Base-by-base conservation (phyloP, 768 basidiomycete species). In the Crassisporium funariophilum region DNA sequence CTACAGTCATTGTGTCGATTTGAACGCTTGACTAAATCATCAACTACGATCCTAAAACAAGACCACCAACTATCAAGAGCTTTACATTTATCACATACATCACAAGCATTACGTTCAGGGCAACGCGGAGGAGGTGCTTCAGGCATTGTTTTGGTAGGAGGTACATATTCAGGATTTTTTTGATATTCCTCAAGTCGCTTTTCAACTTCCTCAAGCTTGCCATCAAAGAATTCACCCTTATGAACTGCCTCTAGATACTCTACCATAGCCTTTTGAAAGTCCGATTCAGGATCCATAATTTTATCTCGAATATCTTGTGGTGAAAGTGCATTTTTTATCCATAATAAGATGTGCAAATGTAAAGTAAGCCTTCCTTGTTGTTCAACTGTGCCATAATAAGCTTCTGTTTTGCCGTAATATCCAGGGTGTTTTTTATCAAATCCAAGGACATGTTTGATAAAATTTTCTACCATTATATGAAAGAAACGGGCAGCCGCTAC, bases 401-500 rank as follows among this genome's bases (percentile, higher is more conserved):
- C 61, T 1, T 45, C 5, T 4, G 60, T 58, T 0, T 52, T 15
- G n/a, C 69, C 66, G 53, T 54, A 71, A 3, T 65, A 13, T 1
- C 65, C 64, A 0, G 23, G 4, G 36, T 56, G 43, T 4, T 52
- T 27, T 20, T 25, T 15, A 10, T 34, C 42, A n/a, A 58, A 40
- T 3, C 63, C 50, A 27, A 61, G 29, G 16, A 65, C 48, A 49
- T 66, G 52, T 8, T 54, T 53, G 2, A 70, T 54, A 34, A 67
- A 63, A 1, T 51, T 37, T 3, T 57, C 12, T 0, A 65, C 57
- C 48, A 69, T 58, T 12, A 62, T 59, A 38, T 68, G 45, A 45
- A 69, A 72, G 35, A 72, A 68, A 3, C 62, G 22, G 1, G 69
- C 65, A 16, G 53, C 55, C 3, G 64, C 67, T 1, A 67, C 66